A percentile compares a stretch with the other conserved stretches of the same genome.
phyloP scores from a whole-genome alignment of 768 basidiomycete genomes.

The Amanita polypyramis region DNA sequence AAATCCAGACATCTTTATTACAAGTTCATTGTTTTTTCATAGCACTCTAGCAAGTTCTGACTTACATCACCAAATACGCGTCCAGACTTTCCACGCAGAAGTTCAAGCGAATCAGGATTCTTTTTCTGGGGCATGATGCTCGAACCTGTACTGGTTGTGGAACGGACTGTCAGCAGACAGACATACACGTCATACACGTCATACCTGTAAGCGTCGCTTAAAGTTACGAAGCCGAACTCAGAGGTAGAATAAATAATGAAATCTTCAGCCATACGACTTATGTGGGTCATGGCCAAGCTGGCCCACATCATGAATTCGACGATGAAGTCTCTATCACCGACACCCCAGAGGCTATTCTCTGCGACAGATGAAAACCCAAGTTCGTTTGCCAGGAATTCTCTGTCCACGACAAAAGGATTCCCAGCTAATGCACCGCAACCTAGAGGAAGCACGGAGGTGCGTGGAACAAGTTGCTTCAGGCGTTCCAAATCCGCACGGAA shows the following conservation, averaged over 20 bases:
- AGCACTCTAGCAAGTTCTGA: conserved; percentile 4
- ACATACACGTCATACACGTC: conserved; percentile 8
- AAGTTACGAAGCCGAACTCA: conserved; percentile 93
- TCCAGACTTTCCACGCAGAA: conserved; percentile 91
- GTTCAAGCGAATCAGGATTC: conserved; percentile 93
- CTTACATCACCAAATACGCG: conserved; percentile 86
- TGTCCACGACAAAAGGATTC: conserved; percentile 90
- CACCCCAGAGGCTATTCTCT: conserved; percentile 96
- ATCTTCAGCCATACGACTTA: conserved; percentile 94
- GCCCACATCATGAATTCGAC: conserved; percentile 97
- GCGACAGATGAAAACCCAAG: conserved; percentile 82
- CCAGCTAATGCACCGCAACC: conserved; percentile 94
- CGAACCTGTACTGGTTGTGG: conserved; percentile 71
- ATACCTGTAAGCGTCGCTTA: conserved; percentile 96
- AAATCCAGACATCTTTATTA: conserved; percentile 86
- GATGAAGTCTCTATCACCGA: conserved; percentile 94
- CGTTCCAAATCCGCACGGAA: conserved; percentile 86
- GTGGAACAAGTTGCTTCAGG: conserved; percentile 72
- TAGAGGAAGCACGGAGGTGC: conserved; percentile 87
- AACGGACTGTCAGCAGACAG: background rate
- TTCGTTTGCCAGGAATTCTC: conserved; percentile 85
- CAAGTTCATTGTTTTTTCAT: conserved; percentile 3
- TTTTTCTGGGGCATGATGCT: conserved; percentile 99
- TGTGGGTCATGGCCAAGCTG: conserved; percentile 84
- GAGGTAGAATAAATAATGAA: conserved; percentile 93